Evolutionary conservation across 2,329 filamentous ascomycete species (phyloP), one percentile per base, ranked within the genome.

Genomic region (Alternaria gansuensis): DNA sequence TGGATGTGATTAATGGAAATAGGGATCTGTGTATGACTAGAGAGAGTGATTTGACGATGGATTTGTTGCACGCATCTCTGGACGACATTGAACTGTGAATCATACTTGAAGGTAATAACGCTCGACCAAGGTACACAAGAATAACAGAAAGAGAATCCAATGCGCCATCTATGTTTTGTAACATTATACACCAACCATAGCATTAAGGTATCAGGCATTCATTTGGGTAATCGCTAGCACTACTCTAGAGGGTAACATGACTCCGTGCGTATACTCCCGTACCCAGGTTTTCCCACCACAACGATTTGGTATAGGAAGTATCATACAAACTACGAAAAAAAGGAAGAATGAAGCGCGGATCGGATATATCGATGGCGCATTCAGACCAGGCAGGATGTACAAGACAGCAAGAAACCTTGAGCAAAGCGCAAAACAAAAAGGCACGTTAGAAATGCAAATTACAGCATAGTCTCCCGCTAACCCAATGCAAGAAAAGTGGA

Each of bases 401-500:
- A 48, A 34, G 23, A 23, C 29, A n/a, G 8, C 14, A 34, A 11
- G 44, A 48, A 48, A 48, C 3, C 31, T 7, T 24, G 33, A 23
- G 21, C 5, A 34, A 48, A 46, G 13, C 17, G 17, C 21, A 46
- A 46, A 21, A 48, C 17, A 48, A n/a, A 23, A 48, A 24, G 33
- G 14, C 29, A 14, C 17, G 13, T 48, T 48, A n/a, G 23, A 48
- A 48, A 33, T 34, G 44, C 44, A 36, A 48, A 34, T 48, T 48
- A 48, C 36, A 48, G 7, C 44, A 5, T 17, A 36, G 21, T 48
- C 31, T 31, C 31, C 44, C 44, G 44, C 44, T 48, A 48, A 48
- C 21, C 29, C 21, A 26, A 48, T 48, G 44, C 44, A 34, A 48
- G 29, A 34, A 33, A 48, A 21, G 21, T 26, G 4, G 36, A 48